These are phyloP conservation scores for Saturnispora zaruensis DNA, from an alignment of 805 yeast genomes.

Conservation along the genomic window DNA sequence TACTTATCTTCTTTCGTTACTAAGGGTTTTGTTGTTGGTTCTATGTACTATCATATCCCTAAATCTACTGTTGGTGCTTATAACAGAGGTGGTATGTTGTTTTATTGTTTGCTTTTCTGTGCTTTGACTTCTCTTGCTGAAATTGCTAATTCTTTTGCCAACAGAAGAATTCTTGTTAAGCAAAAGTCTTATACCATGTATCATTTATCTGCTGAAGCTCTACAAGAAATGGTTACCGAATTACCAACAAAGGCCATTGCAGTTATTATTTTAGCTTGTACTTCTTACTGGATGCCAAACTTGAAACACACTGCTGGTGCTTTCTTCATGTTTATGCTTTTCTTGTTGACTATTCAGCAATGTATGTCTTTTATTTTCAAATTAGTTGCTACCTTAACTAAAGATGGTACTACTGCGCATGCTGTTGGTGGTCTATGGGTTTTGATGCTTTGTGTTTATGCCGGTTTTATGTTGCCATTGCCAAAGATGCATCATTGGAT, in stretches of 20 bases:
- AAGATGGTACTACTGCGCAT: slow-evolving; percentile 47
- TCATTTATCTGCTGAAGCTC: slow-evolving; percentile 55
- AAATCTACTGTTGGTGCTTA: slow-evolving; percentile 47
- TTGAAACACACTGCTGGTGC: slow-evolving; percentile 46
- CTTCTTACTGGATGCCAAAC: slow-evolving; percentile 44
- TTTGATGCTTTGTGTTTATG: slow-evolving; percentile 48
- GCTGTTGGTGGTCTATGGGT: slow-evolving; percentile 47
- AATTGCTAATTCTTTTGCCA: slow-evolving; percentile 50
- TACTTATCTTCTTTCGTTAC: slow-evolving; percentile 45
- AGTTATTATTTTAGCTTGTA: slow-evolving; percentile 38
- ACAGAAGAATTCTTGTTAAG: slow-evolving; percentile 54
- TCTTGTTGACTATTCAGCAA: slow-evolving; percentile 34
- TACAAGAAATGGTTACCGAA: slow-evolving; percentile 53
- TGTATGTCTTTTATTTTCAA: slow-evolving; percentile 47
- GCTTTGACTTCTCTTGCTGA: slow-evolving; percentile 58
- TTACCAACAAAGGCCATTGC: slow-evolving; percentile 49
- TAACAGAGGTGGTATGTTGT: slow-evolving; percentile 54
- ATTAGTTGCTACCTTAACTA: slow-evolving; percentile 44
- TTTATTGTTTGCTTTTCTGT: slow-evolving; percentile 51
- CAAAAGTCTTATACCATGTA: slow-evolving; percentile 58
- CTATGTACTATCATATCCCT: slow-evolving; percentile 47
- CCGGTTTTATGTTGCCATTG: slow-evolving; percentile 40
- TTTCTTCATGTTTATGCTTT: slow-evolving; percentile 42
- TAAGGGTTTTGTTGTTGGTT: slow-evolving; percentile 54
- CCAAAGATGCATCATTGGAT: slow-evolving; percentile 49